Percentiles rank a stretch among this genome's conserved stretches.
Conservation (phyloP, 31 red algal genomes). For the Asparagopsis taxiformis region DNA sequence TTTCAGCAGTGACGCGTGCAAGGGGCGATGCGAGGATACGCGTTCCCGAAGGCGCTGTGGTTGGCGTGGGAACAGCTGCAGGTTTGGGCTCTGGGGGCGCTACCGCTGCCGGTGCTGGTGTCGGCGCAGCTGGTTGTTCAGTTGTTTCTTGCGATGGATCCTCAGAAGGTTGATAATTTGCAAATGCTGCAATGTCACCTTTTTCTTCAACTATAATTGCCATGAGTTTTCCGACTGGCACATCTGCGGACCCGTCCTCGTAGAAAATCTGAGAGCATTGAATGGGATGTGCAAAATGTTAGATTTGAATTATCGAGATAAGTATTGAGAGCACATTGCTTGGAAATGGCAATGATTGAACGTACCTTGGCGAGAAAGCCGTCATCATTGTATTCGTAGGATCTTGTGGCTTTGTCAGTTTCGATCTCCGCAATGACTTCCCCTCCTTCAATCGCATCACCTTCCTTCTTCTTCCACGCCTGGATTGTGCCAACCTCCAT, state of each 20-base stretch:
- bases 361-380: conserved; percentile 93
- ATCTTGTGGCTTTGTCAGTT: conserved; percentile 95
- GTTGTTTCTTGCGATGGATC: conserved; percentile 2
- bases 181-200: conserved; percentile 73
- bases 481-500: conserved; percentile 94
- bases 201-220: conserved; percentile 89
- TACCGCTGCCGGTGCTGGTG: not conserved
- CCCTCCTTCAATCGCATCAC: conserved; percentile 82
- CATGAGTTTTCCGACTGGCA: conserved; percentile 81
- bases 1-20: conserved; percentile 47
- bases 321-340: too few species aligned
- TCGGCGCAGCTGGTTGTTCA: not conserved
- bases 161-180: conserved; percentile 50
- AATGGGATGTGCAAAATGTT: too few species aligned
- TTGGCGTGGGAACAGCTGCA: not conserved
- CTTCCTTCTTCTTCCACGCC: conserved; percentile 91
- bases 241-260: conserved; percentile 80
- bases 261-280: conserved; percentile 45
- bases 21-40: conserved; percentile 75
- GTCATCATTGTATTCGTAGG: conserved; percentile 86
- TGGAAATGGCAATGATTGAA: too few species aligned
- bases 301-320: too few species aligned
- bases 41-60: not conserved
- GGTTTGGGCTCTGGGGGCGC: conserved; percentile 7
- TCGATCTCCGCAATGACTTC: conserved; percentile 98